A percentile compares a stretch with the other conserved stretches of the same genome.
Evolutionary conservation across 2,329 filamentous ascomycete species (phyloP).

Genomic region (Taxawa tesnikishii): DNA sequence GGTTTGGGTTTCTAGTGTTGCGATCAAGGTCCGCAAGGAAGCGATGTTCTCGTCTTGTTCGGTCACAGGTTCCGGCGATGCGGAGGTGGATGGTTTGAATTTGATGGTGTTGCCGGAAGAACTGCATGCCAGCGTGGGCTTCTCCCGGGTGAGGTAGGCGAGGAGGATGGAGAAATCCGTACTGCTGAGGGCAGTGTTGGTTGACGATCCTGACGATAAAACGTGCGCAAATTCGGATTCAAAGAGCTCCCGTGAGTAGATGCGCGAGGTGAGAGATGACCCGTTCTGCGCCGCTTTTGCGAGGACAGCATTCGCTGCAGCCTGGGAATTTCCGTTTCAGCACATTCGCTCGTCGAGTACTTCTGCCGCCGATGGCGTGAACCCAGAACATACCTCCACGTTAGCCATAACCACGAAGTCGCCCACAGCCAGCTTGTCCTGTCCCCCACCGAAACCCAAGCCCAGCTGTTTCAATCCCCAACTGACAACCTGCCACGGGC

Average conservation of each 20-base stretch:
- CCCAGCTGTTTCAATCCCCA: conserved; percentile 68
- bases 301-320: conserved; percentile 28
- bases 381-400: conserved; percentile 35
- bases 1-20: conserved; percentile 54
- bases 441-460: conserved; percentile 17
- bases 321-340: too few relatives aligned
- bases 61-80: conserved; percentile 43
- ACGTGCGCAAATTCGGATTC: conserved; percentile 12
- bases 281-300: conserved; percentile 18
- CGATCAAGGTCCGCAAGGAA: conserved; percentile 61
- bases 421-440: conserved; percentile 47
- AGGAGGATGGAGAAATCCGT: conserved; percentile 31
- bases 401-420: conserved; percentile 56
- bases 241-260: conserved; percentile 19
- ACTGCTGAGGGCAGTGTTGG: conserved; percentile 20
- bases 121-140: conserved; percentile 18
- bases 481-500: conserved; percentile 56
- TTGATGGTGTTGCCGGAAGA: conserved; percentile 48
- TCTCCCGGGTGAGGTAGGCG: conserved; percentile 37
- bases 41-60: conserved; percentile 73
- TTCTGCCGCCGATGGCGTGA: too few relatives aligned
- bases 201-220: neutral
- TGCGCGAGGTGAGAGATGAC: conserved; percentile 19
- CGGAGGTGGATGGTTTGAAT: conserved; percentile 47
- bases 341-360: too few relatives aligned